Conservation (phyloP, 1,284 basidiomycete species). For the Pascua guehoae region DNA sequence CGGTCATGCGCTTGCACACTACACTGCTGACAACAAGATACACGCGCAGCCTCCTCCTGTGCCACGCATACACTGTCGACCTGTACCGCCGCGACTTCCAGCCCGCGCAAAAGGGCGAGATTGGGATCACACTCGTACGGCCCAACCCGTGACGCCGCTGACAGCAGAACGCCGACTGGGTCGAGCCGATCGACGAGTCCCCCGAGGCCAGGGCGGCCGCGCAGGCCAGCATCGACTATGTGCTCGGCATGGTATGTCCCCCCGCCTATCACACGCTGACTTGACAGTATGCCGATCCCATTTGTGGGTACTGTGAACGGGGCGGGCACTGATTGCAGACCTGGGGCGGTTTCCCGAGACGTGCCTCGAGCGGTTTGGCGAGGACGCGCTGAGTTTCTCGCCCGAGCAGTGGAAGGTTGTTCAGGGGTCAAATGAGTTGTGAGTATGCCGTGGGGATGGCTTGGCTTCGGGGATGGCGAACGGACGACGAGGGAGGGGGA, state of each 20-base stretch:
- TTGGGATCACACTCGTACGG: slow-evolving; percentile 26
- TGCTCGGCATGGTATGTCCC: slow-evolving; percentile 12
- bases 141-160: slow-evolving; percentile 12
- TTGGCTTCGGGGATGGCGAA: too few relatives aligned
- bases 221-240: slow-evolving; percentile 10
- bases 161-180: slow-evolving; percentile 28
- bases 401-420: slow-evolving; percentile 18
- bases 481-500: too few relatives aligned
- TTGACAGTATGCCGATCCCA: slow-evolving; percentile 26
- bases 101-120: slow-evolving; percentile 21
- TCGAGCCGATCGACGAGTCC: slow-evolving; percentile 24
- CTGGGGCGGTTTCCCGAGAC: slow-evolving; percentile 3
- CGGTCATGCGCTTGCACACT: too few relatives aligned
- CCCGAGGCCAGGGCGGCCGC: slow-evolving; percentile 19
- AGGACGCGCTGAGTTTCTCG: slow-evolving; percentile 8
- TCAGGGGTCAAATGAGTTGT: slow-evolving; percentile 20
- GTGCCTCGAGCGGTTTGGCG: slow-evolving; percentile 8
- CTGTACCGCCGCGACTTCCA: slow-evolving; percentile 26
- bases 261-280: neutral
- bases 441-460: neutral
- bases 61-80: slow-evolving; percentile 27
- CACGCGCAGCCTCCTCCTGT: slow-evolving; percentile 19
- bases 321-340: neutral
- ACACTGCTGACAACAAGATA: neutral
- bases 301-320: slow-evolving; percentile 16